Percentiles rank a stretch among this genome's conserved stretches.
Evolutionary conservation across 176 grass and related monocot genomes (phyloP).

Genomic region (Hyparrhenia diplandra): DNA sequence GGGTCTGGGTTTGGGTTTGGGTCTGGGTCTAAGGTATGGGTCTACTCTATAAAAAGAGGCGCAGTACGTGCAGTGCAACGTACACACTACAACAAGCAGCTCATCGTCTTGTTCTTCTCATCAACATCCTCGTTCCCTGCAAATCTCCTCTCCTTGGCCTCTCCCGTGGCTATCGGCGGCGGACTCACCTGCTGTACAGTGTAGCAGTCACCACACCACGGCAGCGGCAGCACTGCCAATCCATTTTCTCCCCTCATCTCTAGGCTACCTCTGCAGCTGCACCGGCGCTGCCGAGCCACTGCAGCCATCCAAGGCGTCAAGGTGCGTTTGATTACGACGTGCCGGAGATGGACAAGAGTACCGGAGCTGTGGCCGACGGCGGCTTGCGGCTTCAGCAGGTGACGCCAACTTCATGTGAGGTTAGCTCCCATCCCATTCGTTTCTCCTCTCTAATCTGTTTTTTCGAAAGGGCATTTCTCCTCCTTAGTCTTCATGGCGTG

Average conservation of each 20-base stretch:
- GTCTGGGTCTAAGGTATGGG: no score
- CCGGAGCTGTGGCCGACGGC: not conserved
- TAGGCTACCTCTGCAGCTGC: not conserved
- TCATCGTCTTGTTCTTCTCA: no score
- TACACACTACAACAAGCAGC: no score
- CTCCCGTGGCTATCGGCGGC: no score
- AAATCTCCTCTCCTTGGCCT: not conserved
- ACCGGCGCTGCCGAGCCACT: not conserved
- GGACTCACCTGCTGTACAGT: no score
- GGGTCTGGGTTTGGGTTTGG: not conserved
- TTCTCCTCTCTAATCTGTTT: no score
- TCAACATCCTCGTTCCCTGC: no score
- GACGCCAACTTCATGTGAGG: not conserved
- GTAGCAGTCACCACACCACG: not conserved
- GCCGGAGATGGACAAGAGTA: not conserved
- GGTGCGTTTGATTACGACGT: not conserved
- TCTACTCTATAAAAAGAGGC: not conserved
- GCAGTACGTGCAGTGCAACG: no score
- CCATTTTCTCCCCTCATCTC: not conserved
- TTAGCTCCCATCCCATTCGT: not conserved
- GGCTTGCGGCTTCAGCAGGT: not conserved
- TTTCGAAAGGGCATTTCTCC: not conserved
- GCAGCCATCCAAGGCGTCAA: not conserved
- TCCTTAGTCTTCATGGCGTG: not conserved
- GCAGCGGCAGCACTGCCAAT: no score